Percentiles rank a stretch among this genome's conserved stretches.
phyloP scores from a whole-genome alignment of 345 rosid genomes.

The Populus ilicifolia region DNA sequence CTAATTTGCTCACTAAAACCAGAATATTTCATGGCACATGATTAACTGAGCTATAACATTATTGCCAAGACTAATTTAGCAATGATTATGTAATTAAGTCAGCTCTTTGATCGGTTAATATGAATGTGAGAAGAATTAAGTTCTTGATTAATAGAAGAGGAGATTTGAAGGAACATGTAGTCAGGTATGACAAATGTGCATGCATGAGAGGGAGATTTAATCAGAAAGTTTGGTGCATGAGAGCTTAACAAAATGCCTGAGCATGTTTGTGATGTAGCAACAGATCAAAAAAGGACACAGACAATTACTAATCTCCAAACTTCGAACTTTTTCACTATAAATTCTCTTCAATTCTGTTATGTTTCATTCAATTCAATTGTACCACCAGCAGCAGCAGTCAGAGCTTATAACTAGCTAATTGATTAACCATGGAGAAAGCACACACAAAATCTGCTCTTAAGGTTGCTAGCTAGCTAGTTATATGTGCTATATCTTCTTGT shows the following conservation, averaged over 20 bases:
- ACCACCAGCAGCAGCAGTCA: background rate
- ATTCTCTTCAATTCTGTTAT: slow-evolving; percentile 29
- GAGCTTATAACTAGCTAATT: background rate
- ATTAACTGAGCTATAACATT: no score
- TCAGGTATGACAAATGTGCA: slow-evolving; percentile 23
- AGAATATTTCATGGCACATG: no score
- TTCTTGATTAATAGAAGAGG: slow-evolving; percentile 21
- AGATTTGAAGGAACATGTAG: slow-evolving; percentile 39
- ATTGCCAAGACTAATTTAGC: no score
- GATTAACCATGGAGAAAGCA: slow-evolving; percentile 54
- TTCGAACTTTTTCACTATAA: slow-evolving; percentile 32
- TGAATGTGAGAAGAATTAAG: background rate
- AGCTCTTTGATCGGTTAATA: background rate
- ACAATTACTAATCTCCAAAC: slow-evolving; percentile 79
- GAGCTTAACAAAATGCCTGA: slow-evolving; percentile 27
- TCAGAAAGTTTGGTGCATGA: slow-evolving; percentile 81
- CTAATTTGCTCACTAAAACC: no score
- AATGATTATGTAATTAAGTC: background rate
- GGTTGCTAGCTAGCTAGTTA: slow-evolving; percentile 29
- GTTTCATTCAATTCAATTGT: background rate
- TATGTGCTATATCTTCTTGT: background rate
- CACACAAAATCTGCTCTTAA: slow-evolving; percentile 55
- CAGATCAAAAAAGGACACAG: slow-evolving; percentile 36
- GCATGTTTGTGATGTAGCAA: slow-evolving; percentile 59
- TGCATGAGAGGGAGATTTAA: slow-evolving; percentile 66